Percentiles rank a stretch among this genome's conserved stretches.
Conservation (phyloP, 1,284 basidiomycete genomes). For the Apiotrichum gracile region DNA sequence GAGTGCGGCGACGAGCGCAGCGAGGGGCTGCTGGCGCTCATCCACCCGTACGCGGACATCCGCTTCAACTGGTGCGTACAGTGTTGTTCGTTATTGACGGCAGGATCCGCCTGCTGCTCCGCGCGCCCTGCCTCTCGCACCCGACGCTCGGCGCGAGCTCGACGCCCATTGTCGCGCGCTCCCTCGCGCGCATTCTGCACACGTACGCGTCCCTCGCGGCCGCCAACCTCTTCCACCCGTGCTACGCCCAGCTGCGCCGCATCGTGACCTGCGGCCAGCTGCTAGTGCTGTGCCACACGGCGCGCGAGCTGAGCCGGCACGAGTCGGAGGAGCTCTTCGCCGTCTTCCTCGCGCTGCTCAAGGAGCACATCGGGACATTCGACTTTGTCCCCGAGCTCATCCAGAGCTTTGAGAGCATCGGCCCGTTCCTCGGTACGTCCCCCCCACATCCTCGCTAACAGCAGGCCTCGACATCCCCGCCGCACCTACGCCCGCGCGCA, state of each 20-base stretch:
- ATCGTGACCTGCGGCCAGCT: constrained; percentile 25
- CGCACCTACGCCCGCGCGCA: neutral
- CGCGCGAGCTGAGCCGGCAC: constrained; percentile 14
- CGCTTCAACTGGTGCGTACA: constrained; percentile 24
- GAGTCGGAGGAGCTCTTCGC: constrained; percentile 20
- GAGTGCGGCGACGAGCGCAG: constrained; percentile 14
- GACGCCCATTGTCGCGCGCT: constrained; percentile 18
- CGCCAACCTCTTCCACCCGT: constrained; percentile 17
- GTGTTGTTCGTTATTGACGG: neutral
- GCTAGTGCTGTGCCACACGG: constrained; percentile 22
- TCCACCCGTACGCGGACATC: constrained; percentile 21
- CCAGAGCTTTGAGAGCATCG: constrained; percentile 15
- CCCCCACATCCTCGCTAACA: neutral
- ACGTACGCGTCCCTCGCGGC: constrained; percentile 18
- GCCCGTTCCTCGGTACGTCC: constrained; percentile 10
- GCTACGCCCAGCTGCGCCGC: constrained; percentile 24
- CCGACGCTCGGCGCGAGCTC: constrained; percentile 16
- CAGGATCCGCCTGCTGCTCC: constrained; percentile 26
- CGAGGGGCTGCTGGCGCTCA: constrained; percentile 8
- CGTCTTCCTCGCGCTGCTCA: constrained; percentile 11
- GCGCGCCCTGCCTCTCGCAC: constrained; percentile 16
- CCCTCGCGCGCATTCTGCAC: constrained; percentile 21
- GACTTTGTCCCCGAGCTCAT: constrained; percentile 14
- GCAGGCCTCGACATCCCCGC: constrained; percentile 8
- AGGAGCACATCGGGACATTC: constrained; percentile 12